These are phyloP conservation scores for Rhizopogon sp. DNA, from an alignment of 768 basidiomycete genomes.

Conservation along the genomic window DNA sequence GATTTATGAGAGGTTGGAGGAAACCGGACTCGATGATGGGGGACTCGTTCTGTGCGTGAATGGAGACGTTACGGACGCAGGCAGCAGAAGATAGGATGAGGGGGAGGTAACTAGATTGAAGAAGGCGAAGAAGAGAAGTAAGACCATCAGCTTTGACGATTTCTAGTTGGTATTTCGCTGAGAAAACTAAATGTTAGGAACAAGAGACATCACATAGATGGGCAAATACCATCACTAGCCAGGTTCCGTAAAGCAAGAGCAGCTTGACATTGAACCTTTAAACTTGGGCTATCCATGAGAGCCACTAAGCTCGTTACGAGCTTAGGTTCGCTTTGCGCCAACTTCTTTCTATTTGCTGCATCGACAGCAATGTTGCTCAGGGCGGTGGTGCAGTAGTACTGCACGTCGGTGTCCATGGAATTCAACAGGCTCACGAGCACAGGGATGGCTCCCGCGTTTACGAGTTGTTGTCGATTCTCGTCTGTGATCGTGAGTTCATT, in stretches of 20 bases:
- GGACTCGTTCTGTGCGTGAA: constrained; percentile 97
- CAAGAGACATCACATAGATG: constrained; percentile 12
- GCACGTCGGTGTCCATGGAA: constrained; percentile 97
- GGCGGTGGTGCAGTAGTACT: constrained; percentile 99
- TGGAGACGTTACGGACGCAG: constrained; percentile 98
- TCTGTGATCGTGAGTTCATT: constrained; percentile 43
- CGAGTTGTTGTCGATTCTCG: constrained; percentile 97
- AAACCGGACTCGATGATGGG: constrained; percentile 99
- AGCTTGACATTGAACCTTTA: constrained; percentile 99
- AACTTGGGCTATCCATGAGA: constrained; percentile 94
- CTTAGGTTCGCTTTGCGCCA: constrained; percentile 91
- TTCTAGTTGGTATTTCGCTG: constrained; percentile 98
- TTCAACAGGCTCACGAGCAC: constrained; percentile 93
- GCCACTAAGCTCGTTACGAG: constrained; percentile 89
- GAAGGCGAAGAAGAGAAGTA: constrained; percentile 83
- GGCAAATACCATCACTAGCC: constrained; percentile 80
- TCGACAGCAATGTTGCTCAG: constrained; percentile 98
- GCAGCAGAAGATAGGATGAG: constrained; percentile 97
- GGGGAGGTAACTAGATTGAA: constrained; percentile 95
- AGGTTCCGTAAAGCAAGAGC: constrained; percentile 94
- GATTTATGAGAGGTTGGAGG: constrained; percentile 90
- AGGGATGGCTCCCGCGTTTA: constrained; percentile 97
- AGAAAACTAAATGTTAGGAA: background rate
- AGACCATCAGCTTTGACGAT: constrained; percentile 96
- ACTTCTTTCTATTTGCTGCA: constrained; percentile 89